phyloP scores from a whole-genome alignment of 2,329 filamentous ascomycete genomes.

The Diaporthe amygdali region DNA sequence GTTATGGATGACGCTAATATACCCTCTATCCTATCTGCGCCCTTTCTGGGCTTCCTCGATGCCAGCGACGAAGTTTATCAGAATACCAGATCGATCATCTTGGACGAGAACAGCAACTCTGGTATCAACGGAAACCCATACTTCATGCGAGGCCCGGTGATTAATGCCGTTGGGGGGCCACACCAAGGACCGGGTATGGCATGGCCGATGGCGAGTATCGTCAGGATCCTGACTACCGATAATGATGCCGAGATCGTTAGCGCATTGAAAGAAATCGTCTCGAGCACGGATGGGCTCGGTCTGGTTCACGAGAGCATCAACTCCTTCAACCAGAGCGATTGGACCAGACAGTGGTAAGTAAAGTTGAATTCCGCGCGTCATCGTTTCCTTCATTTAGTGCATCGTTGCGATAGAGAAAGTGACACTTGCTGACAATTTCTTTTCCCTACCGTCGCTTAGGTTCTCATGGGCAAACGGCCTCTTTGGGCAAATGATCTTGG shows the following conservation, averaged over 20 bases:
- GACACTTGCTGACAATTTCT: slow-evolving; percentile 12
- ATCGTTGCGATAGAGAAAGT: not conserved
- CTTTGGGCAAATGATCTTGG: slow-evolving; percentile 82
- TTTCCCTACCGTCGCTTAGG: slow-evolving; percentile 51
- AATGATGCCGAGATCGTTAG: slow-evolving; percentile 75
- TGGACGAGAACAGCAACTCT: slow-evolving; percentile 38
- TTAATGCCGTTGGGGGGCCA: slow-evolving; percentile 58
- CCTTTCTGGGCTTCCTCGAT: slow-evolving; percentile 66
- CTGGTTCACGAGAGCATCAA: slow-evolving; percentile 83
- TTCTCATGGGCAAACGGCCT: slow-evolving; percentile 92
- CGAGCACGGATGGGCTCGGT: slow-evolving; percentile 73
- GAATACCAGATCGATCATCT: slow-evolving; percentile 75
- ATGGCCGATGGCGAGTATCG: slow-evolving; percentile 87
- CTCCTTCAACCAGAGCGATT: slow-evolving; percentile 58
- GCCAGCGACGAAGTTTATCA: slow-evolving; percentile 68
- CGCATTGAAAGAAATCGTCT: slow-evolving; percentile 69
- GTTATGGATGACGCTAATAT: slow-evolving; percentile 75
- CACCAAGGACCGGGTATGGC: slow-evolving; percentile 69
- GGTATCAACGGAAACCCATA: slow-evolving; percentile 71
- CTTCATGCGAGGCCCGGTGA: slow-evolving; percentile 60
- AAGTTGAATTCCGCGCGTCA: not conserved
- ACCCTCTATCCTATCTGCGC: slow-evolving; percentile 64
- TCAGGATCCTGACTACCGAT: slow-evolving; percentile 78
- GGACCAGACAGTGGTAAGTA: slow-evolving; percentile 50
- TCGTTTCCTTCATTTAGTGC: not conserved